phyloP scores from a whole-genome alignment of 768 basidiomycete genomes.

The Termitomyces titanicus region DNA sequence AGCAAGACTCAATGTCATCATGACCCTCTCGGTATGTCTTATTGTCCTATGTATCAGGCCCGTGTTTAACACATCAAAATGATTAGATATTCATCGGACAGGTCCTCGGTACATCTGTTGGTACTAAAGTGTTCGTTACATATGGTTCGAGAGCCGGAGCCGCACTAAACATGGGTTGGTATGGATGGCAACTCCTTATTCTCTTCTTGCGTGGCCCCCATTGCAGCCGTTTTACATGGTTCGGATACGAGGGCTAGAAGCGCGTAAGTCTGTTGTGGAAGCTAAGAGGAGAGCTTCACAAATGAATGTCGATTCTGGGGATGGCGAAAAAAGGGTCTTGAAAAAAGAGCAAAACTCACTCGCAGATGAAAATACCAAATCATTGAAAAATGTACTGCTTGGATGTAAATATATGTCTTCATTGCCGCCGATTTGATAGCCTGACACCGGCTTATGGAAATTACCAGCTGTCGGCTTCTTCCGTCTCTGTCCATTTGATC shows the following conservation, averaged over 20 bases:
- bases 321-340: neutral
- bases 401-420: too few species aligned
- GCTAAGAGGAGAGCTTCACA: neutral
- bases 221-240: constrained; percentile 51
- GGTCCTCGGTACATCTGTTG: constrained; percentile 76
- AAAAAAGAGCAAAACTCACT: too few species aligned
- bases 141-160: constrained; percentile 72
- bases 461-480: too few species aligned
- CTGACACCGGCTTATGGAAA: too few species aligned
- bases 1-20: constrained; percentile 73
- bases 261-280: constrained; percentile 35
- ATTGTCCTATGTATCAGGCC: neutral
- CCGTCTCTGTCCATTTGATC: too few species aligned
- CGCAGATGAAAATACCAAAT: too few species aligned
- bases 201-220: constrained; percentile 72
- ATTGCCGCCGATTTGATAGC: too few species aligned
- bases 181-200: constrained; percentile 51
- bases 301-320: too few species aligned
- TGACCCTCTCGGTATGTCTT: constrained; percentile 54
- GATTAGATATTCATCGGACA: constrained; percentile 69
- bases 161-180: constrained; percentile 54
- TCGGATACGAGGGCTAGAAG: constrained; percentile 57
- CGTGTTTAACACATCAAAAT: neutral
- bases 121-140: constrained; percentile 64
- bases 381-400: too few species aligned